phyloP scores from a whole-genome alignment of 148 eudicot genomes.

The Selenicereus undatus region DNA sequence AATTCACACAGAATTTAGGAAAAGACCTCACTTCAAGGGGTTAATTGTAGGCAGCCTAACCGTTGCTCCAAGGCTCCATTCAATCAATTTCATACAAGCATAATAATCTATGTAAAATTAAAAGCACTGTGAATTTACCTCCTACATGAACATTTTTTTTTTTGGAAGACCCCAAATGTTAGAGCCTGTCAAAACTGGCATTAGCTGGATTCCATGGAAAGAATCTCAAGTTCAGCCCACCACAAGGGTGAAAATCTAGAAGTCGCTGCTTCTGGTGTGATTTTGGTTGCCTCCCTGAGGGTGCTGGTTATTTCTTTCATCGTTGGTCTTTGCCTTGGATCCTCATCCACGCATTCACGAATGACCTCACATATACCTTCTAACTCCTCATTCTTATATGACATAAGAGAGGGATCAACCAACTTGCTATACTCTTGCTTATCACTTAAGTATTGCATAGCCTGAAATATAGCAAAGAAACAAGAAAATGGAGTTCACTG shows the following conservation, averaged over 20 bases:
- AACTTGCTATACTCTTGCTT: slow-evolving; percentile 24
- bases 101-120: no score
- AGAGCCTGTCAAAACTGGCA: neutral
- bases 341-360: slow-evolving; percentile 29
- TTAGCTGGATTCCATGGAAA: slow-evolving; percentile 38
- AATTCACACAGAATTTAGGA: no score
- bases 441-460: slow-evolving; percentile 27
- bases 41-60: no score
- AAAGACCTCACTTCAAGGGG: no score
- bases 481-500: neutral
- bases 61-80: no score
- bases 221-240: slow-evolving; percentile 90
- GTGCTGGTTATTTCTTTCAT: slow-evolving; percentile 29
- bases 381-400: slow-evolving; percentile 30
- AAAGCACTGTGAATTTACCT: no score
- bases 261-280: slow-evolving; percentile 39
- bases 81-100: no score
- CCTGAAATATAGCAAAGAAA: slow-evolving; percentile 18
- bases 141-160: no score
- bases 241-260: slow-evolving; percentile 58
- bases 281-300: slow-evolving; percentile 25
- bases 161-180: no score
- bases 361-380: slow-evolving; percentile 33
- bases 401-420: slow-evolving; percentile 40
- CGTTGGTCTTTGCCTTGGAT: slow-evolving; percentile 36